phyloP scores from a whole-genome alignment of 129 eudicot species.

The Escallonia rubra region DNA sequence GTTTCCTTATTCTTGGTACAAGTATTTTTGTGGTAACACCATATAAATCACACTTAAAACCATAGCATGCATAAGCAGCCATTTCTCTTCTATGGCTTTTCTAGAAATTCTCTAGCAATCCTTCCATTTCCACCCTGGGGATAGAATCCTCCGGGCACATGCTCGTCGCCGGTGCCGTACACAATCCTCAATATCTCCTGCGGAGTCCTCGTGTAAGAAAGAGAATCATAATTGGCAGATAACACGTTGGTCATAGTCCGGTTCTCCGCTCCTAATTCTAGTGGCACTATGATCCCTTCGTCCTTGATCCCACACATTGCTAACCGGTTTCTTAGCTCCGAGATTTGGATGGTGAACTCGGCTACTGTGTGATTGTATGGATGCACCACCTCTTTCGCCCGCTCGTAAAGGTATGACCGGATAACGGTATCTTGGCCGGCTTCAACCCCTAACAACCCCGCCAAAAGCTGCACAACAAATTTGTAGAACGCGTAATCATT shows the following conservation, averaged over 20 bases:
- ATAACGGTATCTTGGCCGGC: constrained; percentile 57
- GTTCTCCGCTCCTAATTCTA: no score
- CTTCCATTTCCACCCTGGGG: constrained; percentile 43
- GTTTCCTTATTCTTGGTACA: no score
- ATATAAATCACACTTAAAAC: no score
- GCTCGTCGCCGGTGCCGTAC: neutral
- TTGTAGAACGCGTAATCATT: no score
- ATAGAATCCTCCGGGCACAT: constrained; percentile 48
- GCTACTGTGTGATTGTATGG: constrained; percentile 50
- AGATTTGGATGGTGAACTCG: constrained; percentile 34
- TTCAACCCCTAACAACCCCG: constrained; percentile 33
- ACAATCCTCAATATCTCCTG: no score
- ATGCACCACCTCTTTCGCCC: constrained; percentile 7
- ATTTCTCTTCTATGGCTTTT: neutral
- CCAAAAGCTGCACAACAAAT: no score
- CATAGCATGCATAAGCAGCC: neutral
- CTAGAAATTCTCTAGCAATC: constrained; percentile 4
- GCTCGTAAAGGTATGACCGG: neutral
- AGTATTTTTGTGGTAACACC: no score
- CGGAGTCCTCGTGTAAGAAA: no score
- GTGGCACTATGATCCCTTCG: no score
- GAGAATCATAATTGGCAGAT: no score
- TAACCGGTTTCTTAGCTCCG: neutral
- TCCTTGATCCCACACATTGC: no score
- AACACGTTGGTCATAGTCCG: no score